Conservation (phyloP, 305 asterid species). For the Striga hermonthica region DNA sequence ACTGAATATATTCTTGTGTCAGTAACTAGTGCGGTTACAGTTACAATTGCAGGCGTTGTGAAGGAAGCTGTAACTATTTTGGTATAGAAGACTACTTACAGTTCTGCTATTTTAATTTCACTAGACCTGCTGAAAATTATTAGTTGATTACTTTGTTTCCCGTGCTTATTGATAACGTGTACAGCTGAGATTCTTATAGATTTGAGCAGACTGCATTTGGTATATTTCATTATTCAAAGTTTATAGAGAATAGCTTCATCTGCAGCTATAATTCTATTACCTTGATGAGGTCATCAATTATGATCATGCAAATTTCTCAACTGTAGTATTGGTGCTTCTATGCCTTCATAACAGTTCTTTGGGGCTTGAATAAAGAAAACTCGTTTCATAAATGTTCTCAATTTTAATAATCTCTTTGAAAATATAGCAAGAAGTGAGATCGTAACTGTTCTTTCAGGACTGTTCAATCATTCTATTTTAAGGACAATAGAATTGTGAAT, state of each 20-base stretch:
- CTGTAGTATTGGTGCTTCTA: conserved; percentile 1
- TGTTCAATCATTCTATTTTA: too few relatives aligned
- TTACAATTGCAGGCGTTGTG: conserved; percentile 98
- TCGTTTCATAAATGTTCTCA: conserved; percentile 5
- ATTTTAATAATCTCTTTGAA: conserved; percentile 1
- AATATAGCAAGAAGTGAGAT: background rate
- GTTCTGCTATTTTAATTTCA: background rate
- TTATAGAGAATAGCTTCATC: background rate
- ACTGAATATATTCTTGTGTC: conserved; percentile 92
- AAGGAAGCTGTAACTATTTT: conserved; percentile 96
- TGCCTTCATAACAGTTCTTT: background rate
- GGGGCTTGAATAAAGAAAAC: conserved; percentile 14
- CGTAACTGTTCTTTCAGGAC: background rate
- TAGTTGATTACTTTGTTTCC: too few relatives aligned
- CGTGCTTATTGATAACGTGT: too few relatives aligned
- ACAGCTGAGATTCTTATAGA: background rate
- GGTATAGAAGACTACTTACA: conserved; percentile 45
- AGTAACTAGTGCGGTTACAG: conserved; percentile 96
- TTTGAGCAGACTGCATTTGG: background rate
- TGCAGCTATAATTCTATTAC: too few relatives aligned
- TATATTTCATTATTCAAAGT: conserved; percentile 1
- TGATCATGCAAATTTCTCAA: conserved; percentile 13
- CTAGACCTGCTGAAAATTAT: background rate
- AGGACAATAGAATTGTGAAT: background rate
- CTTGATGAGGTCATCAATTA: background rate